Evolutionary conservation across 2,329 filamentous ascomycete genomes (phyloP).

Genomic region (Hymenoscyphus fraxineus): DNA sequence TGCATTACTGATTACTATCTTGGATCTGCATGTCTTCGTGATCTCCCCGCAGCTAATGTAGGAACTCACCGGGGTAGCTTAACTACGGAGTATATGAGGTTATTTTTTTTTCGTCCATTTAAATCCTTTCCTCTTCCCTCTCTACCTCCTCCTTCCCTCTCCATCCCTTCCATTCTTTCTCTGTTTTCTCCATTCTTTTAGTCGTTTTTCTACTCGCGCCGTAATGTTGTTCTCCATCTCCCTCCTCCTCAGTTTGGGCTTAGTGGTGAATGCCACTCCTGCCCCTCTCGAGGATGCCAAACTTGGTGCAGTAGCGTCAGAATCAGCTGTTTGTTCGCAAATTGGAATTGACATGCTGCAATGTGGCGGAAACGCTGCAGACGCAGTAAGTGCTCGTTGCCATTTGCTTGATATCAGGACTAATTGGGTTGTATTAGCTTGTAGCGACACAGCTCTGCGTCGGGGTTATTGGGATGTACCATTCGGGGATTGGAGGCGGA

Average conservation of each 20-base stretch:
- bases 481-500: conserved; percentile 61
- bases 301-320: conserved; percentile 66
- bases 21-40: neutral
- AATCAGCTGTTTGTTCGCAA: conserved; percentile 63
- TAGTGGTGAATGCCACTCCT: neutral
- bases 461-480: conserved; percentile 52
- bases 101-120: neutral
- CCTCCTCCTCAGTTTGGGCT: conserved; percentile 9
- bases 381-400: conserved; percentile 39
- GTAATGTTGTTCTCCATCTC: conserved; percentile 5
- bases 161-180: neutral
- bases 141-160: conserved; percentile 1
- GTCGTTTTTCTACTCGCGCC: neutral
- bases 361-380: conserved; percentile 54
- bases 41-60: conserved; percentile 7
- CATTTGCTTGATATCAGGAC: conserved; percentile 2
- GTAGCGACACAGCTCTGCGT: conserved; percentile 52
- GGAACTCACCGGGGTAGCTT: conserved; percentile 4
- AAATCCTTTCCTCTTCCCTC: conserved; percentile 3
- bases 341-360: conserved; percentile 64
- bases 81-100: neutral
- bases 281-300: conserved; percentile 18
- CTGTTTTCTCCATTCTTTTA: neutral
- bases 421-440: conserved; percentile 36
- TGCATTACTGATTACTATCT: conserved; percentile 3